These are phyloP conservation scores for Ascochyta fabae DNA, from an alignment of 2,329 filamentous ascomycete species.

Conservation along the genomic window DNA sequence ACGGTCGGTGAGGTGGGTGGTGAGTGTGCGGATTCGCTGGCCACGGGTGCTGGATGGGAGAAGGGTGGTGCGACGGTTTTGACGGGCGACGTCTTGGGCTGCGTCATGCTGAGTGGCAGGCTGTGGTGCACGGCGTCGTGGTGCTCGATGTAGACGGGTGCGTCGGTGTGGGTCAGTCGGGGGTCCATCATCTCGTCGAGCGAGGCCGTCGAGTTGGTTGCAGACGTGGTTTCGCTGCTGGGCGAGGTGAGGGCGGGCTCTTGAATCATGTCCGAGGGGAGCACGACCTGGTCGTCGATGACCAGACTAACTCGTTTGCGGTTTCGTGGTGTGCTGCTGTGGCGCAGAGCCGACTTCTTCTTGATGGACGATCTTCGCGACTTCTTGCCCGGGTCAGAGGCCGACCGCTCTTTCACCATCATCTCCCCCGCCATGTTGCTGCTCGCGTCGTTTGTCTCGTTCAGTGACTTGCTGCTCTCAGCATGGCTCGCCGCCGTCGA, in stretches of 20 bases:
- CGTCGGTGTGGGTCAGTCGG: conserved; percentile 27
- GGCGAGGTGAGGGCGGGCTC: conserved; percentile 37
- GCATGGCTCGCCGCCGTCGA: conserved; percentile 26
- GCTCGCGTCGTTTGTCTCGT: conserved; percentile 23
- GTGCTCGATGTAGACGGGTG: conserved; percentile 24
- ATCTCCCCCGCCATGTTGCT: conserved; percentile 13
- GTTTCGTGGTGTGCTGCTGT: conserved; percentile 27
- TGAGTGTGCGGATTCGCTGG: conserved; percentile 10
- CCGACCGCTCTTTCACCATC: conserved; percentile 19
- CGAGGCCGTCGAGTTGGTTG: conserved; percentile 39
- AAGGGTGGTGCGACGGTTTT: conserved; percentile 28
- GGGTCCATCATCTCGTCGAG: conserved; percentile 45
- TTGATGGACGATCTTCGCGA: conserved; percentile 36
- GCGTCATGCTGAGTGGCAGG: conserved; percentile 32
- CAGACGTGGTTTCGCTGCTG: conserved; percentile 39
- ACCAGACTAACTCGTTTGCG: conserved; percentile 47
- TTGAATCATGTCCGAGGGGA: conserved; percentile 43
- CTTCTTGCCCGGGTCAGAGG: conserved; percentile 27
- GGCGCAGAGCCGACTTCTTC: conserved; percentile 45
- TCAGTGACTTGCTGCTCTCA: conserved; percentile 25
- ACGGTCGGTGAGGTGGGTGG: conserved; percentile 21
- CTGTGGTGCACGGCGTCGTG: conserved; percentile 43
- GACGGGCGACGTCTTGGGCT: conserved; percentile 30
- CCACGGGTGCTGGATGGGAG: conserved; percentile 18
- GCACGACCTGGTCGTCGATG: conserved; percentile 48